phyloP scores from a whole-genome alignment of 2,329 filamentous ascomycete species.

The Tolypocladium album region DNA sequence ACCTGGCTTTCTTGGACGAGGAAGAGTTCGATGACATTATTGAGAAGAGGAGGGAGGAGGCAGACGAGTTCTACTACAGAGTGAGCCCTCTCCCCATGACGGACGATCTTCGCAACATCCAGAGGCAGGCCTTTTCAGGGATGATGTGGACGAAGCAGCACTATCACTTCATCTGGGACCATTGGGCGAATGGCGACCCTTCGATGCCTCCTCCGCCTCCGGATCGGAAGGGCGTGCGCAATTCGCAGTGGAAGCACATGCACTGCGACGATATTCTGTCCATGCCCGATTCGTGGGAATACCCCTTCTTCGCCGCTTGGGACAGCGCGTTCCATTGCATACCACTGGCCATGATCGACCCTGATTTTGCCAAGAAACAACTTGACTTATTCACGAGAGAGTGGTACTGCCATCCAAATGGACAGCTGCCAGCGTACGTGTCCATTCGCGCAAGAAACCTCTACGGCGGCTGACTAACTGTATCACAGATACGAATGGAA shows the following conservation, averaged over 20 bases:
- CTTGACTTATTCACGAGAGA: conserved; percentile 91
- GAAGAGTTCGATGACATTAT: conserved; percentile 87
- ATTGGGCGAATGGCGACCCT: conserved; percentile 94
- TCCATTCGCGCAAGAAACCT: neutral
- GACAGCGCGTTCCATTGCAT: conserved; percentile 97
- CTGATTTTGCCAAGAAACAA: conserved; percentile 96
- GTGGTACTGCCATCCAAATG: conserved; percentile 98
- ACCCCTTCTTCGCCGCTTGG: conserved; percentile 96
- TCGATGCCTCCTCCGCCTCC: conserved; percentile 77
- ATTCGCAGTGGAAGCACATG: conserved; percentile 88
- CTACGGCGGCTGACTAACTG: conserved; percentile 5
- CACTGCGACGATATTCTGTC: conserved; percentile 90
- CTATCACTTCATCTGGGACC: conserved; percentile 94
- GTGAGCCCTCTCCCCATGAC: conserved; percentile 90
- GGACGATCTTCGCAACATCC: conserved; percentile 88
- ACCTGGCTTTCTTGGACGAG: conserved; percentile 76
- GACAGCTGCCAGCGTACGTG: conserved; percentile 75
- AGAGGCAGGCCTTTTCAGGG: conserved; percentile 84
- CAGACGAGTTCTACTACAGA: conserved; percentile 90
- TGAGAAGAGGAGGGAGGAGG: conserved; percentile 76
- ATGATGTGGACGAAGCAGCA: conserved; percentile 99
- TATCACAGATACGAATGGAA: conserved; percentile 71
- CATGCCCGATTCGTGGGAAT: conserved; percentile 98
- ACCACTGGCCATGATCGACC: conserved; percentile 91
- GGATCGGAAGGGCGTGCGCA: conserved; percentile 69